Percentiles rank a stretch among this genome's conserved stretches.
phyloP scores from a whole-genome alignment of 2,329 filamentous ascomycete species.

The Fusarium sp. region DNA sequence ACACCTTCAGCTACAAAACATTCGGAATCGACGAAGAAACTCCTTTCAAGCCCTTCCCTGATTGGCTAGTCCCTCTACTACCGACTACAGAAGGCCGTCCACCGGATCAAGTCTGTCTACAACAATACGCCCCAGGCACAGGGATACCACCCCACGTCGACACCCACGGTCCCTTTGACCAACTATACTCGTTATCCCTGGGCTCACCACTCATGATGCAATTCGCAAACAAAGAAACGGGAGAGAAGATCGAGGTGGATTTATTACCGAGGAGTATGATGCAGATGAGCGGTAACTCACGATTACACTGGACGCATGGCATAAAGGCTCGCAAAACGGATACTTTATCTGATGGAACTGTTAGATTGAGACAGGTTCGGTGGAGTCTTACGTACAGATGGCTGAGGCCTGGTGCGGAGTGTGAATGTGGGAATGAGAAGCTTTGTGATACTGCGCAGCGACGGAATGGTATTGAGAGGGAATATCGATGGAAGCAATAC shows the following conservation, averaged over 20 bases:
- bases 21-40: conserved; percentile 64
- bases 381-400: conserved; percentile 70
- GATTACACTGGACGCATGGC: conserved; percentile 67
- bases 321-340: conserved; percentile 67
- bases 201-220: conserved; percentile 59
- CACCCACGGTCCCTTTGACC: conserved; percentile 62
- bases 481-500: conserved; percentile 62
- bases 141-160: conserved; percentile 73
- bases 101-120: conserved; percentile 69
- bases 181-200: conserved; percentile 60
- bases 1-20: conserved; percentile 69
- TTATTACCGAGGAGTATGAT: conserved; percentile 63
- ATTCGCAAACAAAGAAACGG: conserved; percentile 51
- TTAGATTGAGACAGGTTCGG: conserved; percentile 57
- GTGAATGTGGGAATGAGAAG: conserved; percentile 62
- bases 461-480: conserved; percentile 59
- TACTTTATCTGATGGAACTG: conserved; percentile 57
- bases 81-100: conserved; percentile 57
- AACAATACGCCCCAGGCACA: conserved; percentile 69
- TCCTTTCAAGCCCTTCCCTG: conserved; percentile 63
- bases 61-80: conserved; percentile 63
- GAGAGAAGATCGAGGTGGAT: conserved; percentile 57
- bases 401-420: conserved; percentile 59
- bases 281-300: conserved; percentile 61
- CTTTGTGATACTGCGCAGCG: conserved; percentile 65